Percentiles rank a stretch among this genome's conserved stretches.
These are phyloP conservation scores for Poa annua DNA, from an alignment of 176 grass and related monocot species.

Conservation along the genomic window DNA sequence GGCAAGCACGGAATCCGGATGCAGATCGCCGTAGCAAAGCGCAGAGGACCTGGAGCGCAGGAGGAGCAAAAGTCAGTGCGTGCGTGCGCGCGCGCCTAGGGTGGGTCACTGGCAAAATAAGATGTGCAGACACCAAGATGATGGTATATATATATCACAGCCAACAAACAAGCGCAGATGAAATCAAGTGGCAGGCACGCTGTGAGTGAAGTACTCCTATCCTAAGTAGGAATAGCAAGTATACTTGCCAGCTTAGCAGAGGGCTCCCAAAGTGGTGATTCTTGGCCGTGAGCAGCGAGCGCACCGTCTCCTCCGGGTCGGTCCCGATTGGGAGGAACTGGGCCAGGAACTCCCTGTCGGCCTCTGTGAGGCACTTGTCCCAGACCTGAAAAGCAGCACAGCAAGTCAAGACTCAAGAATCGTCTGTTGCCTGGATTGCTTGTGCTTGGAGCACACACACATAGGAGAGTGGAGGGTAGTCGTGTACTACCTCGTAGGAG, in stretches of 20 bases:
- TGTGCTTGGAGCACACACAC: no score
- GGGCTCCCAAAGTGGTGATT: constrained; percentile 70
- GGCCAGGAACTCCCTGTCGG: constrained; percentile 64
- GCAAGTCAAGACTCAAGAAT: neutral
- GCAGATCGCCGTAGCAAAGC: constrained; percentile 59
- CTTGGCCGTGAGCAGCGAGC: constrained; percentile 56
- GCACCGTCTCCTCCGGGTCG: constrained; percentile 58
- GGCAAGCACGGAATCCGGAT: constrained; percentile 51
- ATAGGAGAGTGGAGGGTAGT: no score
- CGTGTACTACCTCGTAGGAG: constrained; percentile 65
- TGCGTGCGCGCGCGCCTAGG: neutral
- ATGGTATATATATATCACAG: neutral
- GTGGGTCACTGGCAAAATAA: neutral
- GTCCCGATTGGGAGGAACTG: constrained; percentile 65
- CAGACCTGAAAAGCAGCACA: neutral
- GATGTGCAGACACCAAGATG: neutral
- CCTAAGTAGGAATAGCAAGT: neutral
- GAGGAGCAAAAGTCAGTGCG: no score
- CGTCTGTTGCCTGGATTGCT: no score
- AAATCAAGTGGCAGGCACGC: neutral
- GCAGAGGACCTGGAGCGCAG: constrained; percentile 52
- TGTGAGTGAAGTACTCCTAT: no score
- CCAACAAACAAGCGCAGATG: no score
- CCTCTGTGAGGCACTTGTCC: constrained; percentile 61
- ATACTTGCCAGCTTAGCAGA: constrained; percentile 63